Base-by-base conservation (phyloP, 495 filamentous ascomycete genomes). In the Hypoxylon fragiforme region DNA sequence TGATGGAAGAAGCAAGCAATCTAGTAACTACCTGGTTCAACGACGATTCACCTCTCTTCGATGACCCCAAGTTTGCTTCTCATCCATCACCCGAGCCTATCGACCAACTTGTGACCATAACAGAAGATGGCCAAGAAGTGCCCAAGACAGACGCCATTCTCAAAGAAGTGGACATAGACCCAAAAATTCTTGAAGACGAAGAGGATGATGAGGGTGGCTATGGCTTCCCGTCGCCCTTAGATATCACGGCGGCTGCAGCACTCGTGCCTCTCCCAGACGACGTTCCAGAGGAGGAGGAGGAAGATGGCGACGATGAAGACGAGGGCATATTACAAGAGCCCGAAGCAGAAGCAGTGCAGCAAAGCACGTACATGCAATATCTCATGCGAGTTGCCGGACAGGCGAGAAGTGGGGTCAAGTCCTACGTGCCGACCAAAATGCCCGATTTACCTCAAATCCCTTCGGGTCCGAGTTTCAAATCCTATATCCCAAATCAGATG, bases 1-100 rank as follows among this genome's bases (percentile, higher is more conserved):
- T 97, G 73, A 74, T 82, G 15, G 78, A 83, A 39, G 68, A 84
- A 40, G 83, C 89, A 12, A 85, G 84, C 54, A 77, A 80, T 44
- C 66, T 82, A 31, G 72, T 85, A 3, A 65, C 76, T 0, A 60
- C 65, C 9, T 88, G 84, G 85, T 74, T 76, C 14, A 66, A 69
- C 16, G 71, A 73, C 31, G 76, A 80, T 36, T 67, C 58, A 15
- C 65, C 66, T 35, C 49, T 77, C 6, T 58, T 64, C 22, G 75
- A 78, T 26, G 75, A 75, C 14, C 65, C 68, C n/a, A 71, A 66
- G 44, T 74, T 75, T 43, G 54, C 60, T 1, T 63, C 68, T 3
- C 49, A 57, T 14, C 37, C 44, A 31, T 24, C 54, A 8, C 54
- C 68, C 0, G 58, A 63, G 20, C 58, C 66, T 0, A 40, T 63